Base-by-base conservation (phyloP, 768 basidiomycete species). In the Leccinellum albellum region DNA sequence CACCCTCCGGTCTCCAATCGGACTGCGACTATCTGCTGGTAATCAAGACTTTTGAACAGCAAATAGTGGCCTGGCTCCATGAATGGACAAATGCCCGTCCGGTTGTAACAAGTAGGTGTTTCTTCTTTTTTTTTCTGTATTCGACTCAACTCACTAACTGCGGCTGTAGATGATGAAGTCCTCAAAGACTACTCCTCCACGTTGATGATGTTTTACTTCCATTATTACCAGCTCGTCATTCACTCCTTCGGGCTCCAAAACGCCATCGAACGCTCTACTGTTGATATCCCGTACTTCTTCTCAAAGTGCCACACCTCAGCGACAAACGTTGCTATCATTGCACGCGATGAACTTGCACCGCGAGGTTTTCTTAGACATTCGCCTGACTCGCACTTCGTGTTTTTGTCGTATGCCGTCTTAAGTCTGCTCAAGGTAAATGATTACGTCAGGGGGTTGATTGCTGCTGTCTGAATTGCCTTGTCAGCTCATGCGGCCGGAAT, bases 191-290 rank as follows among this genome's bases (percentile, higher is more conserved):
- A 74, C 42, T 17, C 51, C 14, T 57, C 60, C 24, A 64, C 67
- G 12, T 66, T 70, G 48, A 79, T 82, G 26, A 76, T 82, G 61
- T 95, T 94, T 67, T 93, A 92, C 70, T 89, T 82, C 74, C 82
- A 91, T 68, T 96, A 96, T 65, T 84, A 87, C 24, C 83, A 84
- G 74, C 82, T 99, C 51, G 91, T 97, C 35, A 76, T 98, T 56
- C 94, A 97, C 68, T 96, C 95, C 1, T 99, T 99, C 64, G 96
- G 96, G 12, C 80, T 99, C 44, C 95, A 99, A 71, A 91, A 96
- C 66, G 93, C 96, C n/a, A 75, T 98, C 55, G 95, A 96, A 72
- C 81, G 83, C 20, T 79, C 82, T 4, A 73, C 81, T 1, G 72
- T 89, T 44, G 85, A 94, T 66, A 86, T 91, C 42, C 86, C 86